Evolutionary conservation across 139 green algal genomes (phyloP).

Genomic region (Coelastrella sp.): DNA sequence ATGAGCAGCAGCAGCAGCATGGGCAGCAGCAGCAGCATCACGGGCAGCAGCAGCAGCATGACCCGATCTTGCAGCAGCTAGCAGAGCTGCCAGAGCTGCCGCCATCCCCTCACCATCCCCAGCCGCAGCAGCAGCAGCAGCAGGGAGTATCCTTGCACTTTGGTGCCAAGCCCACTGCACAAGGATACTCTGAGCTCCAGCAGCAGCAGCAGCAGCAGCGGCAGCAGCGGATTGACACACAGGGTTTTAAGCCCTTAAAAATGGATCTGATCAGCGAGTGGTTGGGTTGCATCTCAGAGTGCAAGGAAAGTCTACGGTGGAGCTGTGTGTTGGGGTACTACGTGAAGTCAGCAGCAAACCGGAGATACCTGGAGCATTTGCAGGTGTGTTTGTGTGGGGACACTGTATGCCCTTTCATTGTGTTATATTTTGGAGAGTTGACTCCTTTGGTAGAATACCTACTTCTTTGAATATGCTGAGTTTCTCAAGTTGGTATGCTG

Average conservation of each 20-base stretch:
- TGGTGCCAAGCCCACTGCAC: too few relatives aligned
- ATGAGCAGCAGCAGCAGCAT: conserved; percentile 21
- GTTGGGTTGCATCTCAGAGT: conserved; percentile 3
- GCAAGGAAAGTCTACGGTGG: conserved; percentile 24
- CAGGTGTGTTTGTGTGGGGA: too few relatives aligned
- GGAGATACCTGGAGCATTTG: conserved; percentile 9
- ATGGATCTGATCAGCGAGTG: not conserved
- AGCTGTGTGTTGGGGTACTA: conserved; percentile 19
- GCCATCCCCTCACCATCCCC: not conserved
- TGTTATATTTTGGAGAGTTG: too few relatives aligned
- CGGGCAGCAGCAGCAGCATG: not conserved
- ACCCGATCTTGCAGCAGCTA: not conserved
- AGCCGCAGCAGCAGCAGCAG: not conserved
- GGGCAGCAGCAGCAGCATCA: too few relatives aligned
- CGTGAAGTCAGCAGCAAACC: not conserved
- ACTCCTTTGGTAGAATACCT: too few relatives aligned
- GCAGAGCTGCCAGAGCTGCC: not conserved
- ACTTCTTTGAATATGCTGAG: too few relatives aligned
- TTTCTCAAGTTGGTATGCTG: too few relatives aligned
- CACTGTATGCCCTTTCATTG: too few relatives aligned
- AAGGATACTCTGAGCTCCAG: too few relatives aligned
- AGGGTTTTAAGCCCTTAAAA: not conserved
- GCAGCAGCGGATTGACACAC: not conserved
- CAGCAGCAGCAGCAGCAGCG: not conserved
- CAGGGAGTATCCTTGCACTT: too few relatives aligned